phyloP scores from a whole-genome alignment of 768 basidiomycete genomes.

The Leccinum aurantiacum region DNA sequence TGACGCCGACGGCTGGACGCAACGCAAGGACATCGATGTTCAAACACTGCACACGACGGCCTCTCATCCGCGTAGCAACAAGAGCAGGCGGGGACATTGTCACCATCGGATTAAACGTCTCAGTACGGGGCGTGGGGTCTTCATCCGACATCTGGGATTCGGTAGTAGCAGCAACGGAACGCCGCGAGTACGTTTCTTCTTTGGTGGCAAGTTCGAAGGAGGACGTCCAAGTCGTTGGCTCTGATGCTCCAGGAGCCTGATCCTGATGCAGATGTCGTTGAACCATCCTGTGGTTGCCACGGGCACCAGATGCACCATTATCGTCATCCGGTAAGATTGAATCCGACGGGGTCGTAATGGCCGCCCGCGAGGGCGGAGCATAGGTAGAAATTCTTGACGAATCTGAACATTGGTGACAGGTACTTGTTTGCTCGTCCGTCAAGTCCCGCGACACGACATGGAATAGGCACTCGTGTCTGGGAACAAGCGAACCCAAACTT shows the following conservation, averaged over 20 bases:
- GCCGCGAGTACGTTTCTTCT: background rate
- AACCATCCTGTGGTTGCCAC: background rate
- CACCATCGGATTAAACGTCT: constrained; percentile 16
- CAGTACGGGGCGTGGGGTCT: constrained; percentile 28
- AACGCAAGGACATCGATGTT: constrained; percentile 1
- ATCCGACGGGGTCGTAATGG: constrained; percentile 4
- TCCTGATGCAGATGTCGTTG: constrained; percentile 2
- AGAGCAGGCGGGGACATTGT: background rate
- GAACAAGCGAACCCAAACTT: constrained; percentile 31
- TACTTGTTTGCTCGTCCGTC: constrained; percentile 3
- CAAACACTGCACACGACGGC: constrained; percentile 13
- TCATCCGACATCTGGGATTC: constrained; percentile 15
- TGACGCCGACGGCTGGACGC: constrained; percentile 23
- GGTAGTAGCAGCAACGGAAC: constrained; percentile 3
- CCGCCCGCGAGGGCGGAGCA: background rate
- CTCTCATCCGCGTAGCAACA: background rate
- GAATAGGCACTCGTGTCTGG: constrained; percentile 27
- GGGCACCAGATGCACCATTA: constrained; percentile 2
- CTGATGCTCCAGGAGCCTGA: background rate
- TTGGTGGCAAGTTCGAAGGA: background rate
- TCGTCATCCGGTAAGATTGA: constrained; percentile 10
- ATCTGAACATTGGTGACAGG: background rate
- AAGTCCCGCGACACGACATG: constrained; percentile 12
- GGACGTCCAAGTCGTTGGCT: background rate
- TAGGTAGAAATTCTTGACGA: background rate